Percentiles rank a stretch among this genome's conserved stretches.
phyloP scores from a whole-genome alignment of 2,329 filamentous ascomycete species.

The Iodosphaeria phyllophila region DNA sequence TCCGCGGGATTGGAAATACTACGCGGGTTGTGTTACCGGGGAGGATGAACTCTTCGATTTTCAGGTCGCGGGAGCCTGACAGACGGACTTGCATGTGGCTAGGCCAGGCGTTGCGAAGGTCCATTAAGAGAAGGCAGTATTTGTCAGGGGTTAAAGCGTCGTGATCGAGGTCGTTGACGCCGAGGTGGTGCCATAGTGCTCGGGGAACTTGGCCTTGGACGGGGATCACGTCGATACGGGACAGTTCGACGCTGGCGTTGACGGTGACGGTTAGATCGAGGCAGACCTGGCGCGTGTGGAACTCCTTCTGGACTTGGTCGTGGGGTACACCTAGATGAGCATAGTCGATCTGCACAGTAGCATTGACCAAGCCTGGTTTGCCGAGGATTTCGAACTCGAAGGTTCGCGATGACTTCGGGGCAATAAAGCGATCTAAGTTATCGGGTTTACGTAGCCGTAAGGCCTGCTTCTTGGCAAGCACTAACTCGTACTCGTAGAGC shows the following conservation, averaged over 20 bases:
- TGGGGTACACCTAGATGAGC: slow-evolving; percentile 54
- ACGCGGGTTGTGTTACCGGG: slow-evolving; percentile 56
- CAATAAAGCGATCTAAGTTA: slow-evolving; percentile 38
- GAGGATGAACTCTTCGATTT: slow-evolving; percentile 36
- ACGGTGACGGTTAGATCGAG: slow-evolving; percentile 76
- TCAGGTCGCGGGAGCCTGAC: slow-evolving; percentile 27
- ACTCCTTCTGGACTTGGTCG: slow-evolving; percentile 50
- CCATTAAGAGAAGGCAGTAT: slow-evolving; percentile 63
- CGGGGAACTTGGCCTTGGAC: slow-evolving; percentile 47
- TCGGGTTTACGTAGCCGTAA: slow-evolving; percentile 33
- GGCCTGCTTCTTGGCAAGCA: slow-evolving; percentile 57
- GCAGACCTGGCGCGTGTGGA: slow-evolving; percentile 70
- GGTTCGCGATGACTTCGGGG: slow-evolving; percentile 44
- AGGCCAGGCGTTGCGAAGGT: slow-evolving; percentile 82
- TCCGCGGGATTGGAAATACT: slow-evolving; percentile 54
- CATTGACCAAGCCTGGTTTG: slow-evolving; percentile 66
- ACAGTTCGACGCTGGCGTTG: slow-evolving; percentile 73
- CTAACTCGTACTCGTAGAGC: slow-evolving; percentile 70
- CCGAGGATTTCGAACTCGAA: slow-evolving; percentile 77
- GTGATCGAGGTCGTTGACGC: slow-evolving; percentile 15
- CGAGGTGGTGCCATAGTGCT: slow-evolving; percentile 34
- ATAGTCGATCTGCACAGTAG: slow-evolving; percentile 71
- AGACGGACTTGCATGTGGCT: slow-evolving; percentile 54
- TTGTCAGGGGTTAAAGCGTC: slow-evolving; percentile 25
- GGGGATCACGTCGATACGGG: slow-evolving; percentile 61